These are phyloP conservation scores for Saccharomyces uvarum DNA, from an alignment of 1,139 yeast species.

Conservation along the genomic window DNA sequence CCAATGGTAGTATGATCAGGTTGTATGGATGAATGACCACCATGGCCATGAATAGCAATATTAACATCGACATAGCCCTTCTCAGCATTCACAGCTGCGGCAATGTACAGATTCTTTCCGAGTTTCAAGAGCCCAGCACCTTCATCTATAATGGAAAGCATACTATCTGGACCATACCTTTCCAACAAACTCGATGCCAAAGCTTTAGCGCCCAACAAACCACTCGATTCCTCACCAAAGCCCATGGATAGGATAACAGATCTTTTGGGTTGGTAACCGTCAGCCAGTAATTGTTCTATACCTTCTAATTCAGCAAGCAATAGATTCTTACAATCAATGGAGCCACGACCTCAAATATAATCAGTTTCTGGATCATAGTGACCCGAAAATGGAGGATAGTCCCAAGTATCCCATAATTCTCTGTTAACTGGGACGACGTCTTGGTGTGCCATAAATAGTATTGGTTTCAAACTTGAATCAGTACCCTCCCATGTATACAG, in stretches of 20 bases:
- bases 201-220: constrained; percentile 48
- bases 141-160: constrained; percentile 58
- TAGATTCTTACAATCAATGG: constrained; percentile 55
- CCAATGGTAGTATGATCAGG: constrained; percentile 69
- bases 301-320: constrained; percentile 54
- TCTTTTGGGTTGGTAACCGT: constrained; percentile 46
- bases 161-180: constrained; percentile 48
- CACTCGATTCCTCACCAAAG: constrained; percentile 66
- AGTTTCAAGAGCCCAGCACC: constrained; percentile 41
- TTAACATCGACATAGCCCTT: constrained; percentile 53
- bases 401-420: constrained; percentile 54
- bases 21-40: constrained; percentile 72
- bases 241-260: constrained; percentile 57
- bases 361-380: constrained; percentile 49
- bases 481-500: constrained; percentile 62
- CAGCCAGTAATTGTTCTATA: constrained; percentile 41
- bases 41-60: constrained; percentile 47
- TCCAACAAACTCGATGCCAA: constrained; percentile 40
- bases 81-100: constrained; percentile 56
- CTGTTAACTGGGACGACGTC: constrained; percentile 77
- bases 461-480: constrained; percentile 47
- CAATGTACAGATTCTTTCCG: constrained; percentile 42
- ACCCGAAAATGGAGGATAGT: constrained; percentile 62
- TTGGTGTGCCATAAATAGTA: constrained; percentile 67
- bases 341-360: constrained; percentile 56